phyloP scores from a whole-genome alignment of 2,329 filamentous ascomycete species.

The Fusarium xylarioides region DNA sequence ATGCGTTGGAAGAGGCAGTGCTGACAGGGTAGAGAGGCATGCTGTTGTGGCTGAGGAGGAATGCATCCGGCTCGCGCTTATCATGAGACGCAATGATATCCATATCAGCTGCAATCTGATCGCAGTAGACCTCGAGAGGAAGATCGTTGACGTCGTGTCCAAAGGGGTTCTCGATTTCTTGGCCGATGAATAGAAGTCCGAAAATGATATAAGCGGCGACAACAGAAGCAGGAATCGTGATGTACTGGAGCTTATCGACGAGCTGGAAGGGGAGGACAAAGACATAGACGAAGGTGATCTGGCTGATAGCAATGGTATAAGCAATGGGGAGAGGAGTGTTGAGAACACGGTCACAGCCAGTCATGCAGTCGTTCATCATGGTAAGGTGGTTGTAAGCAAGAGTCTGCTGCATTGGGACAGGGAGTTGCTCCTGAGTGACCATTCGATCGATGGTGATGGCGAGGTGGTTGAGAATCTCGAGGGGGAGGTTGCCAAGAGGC shows the following conservation, averaged over 20 bases:
- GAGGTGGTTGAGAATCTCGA: conserved; percentile 81
- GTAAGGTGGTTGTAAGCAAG: conserved; percentile 68
- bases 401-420: conserved; percentile 67
- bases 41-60: conserved; percentile 52
- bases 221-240: conserved; percentile 80
- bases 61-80: conserved; percentile 44
- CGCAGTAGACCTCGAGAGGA: conserved; percentile 79
- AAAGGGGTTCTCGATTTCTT: conserved; percentile 87
- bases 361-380: conserved; percentile 75
- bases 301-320: conserved; percentile 84
- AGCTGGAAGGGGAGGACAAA: conserved; percentile 85
- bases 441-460: conserved; percentile 71
- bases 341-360: conserved; percentile 79
- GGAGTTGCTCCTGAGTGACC: conserved; percentile 63
- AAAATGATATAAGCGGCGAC: conserved; percentile 83
- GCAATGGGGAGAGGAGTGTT: conserved; percentile 84
- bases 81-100: conserved; percentile 73
- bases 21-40: conserved; percentile 66
- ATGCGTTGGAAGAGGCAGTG: conserved; percentile 48
- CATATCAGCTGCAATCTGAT: conserved; percentile 76
- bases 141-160: conserved; percentile 85
- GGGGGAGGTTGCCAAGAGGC: conserved; percentile 82
- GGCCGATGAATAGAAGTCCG: conserved; percentile 76
- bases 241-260: conserved; percentile 68
- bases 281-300: conserved; percentile 88